phyloP scores from a whole-genome alignment of 192 early-diverging fungal species.

The Paraglomus occultum region DNA sequence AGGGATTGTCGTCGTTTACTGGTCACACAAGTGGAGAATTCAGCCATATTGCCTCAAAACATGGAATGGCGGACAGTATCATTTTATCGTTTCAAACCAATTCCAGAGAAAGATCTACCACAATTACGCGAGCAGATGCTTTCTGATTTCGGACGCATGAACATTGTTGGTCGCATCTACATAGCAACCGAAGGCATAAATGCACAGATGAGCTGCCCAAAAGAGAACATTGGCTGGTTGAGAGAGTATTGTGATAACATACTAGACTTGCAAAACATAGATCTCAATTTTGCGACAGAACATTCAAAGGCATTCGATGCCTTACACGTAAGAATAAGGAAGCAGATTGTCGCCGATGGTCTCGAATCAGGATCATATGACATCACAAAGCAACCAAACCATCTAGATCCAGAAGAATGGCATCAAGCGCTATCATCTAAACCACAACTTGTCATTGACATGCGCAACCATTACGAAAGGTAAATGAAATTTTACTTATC shows the following conservation, averaged over 20 bases:
- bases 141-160: constrained; percentile 42
- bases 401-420: constrained; percentile 68
- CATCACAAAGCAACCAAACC: constrained; percentile 59
- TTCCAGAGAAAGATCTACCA: constrained; percentile 30
- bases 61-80: constrained; percentile 42
- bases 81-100: constrained; percentile 53
- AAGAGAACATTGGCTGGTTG: constrained; percentile 44
- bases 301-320: constrained; percentile 61
- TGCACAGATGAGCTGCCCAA: constrained; percentile 73
- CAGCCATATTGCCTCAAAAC: no score
- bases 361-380: constrained; percentile 49
- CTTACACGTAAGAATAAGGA: constrained; percentile 65
- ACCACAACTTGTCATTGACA: constrained; percentile 63
- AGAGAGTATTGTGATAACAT: constrained; percentile 50
- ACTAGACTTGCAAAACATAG: constrained; percentile 41
- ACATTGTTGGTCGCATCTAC: constrained; percentile 73
- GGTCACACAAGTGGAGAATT: no score
- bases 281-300: constrained; percentile 67
- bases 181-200: constrained; percentile 74
- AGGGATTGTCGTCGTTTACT: no score
- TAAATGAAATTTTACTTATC: constrained; percentile 22
- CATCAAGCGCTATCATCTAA: constrained; percentile 51
- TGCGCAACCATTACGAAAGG: constrained; percentile 81
- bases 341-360: constrained; percentile 64
- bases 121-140: constrained; percentile 43